These are phyloP conservation scores for Hericium alpestre DNA, from an alignment of 768 basidiomycete genomes.

Conservation along the genomic window DNA sequence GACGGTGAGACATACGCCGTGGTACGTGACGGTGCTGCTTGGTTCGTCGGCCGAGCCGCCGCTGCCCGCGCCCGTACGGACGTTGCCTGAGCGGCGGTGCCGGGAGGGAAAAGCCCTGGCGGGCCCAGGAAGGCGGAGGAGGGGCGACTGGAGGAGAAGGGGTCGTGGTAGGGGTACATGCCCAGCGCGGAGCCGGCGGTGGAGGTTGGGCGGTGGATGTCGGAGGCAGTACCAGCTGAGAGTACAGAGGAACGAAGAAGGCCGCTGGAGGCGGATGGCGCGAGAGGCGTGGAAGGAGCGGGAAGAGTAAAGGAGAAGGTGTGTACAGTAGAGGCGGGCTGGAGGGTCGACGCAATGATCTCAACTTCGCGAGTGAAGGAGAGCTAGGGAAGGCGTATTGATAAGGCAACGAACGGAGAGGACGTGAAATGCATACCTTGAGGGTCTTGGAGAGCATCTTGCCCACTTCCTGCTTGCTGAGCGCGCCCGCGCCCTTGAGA, in stretches of 20 bases:
- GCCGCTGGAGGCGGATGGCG: slow-evolving; percentile 63
- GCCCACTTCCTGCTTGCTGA: slow-evolving; percentile 77
- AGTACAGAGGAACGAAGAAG: slow-evolving; percentile 68
- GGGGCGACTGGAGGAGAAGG: slow-evolving; percentile 55
- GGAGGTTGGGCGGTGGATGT: slow-evolving; percentile 31
- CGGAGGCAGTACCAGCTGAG: slow-evolving; percentile 31
- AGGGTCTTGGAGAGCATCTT: slow-evolving; percentile 88
- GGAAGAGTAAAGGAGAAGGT: slow-evolving; percentile 84
- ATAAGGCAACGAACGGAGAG: background rate
- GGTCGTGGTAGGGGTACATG: slow-evolving; percentile 71
- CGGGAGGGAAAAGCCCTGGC: slow-evolving; percentile 44
- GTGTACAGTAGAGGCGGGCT: slow-evolving; percentile 87
- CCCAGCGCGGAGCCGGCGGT: slow-evolving; percentile 41
- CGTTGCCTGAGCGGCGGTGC: slow-evolving; percentile 12
- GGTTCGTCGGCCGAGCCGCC: slow-evolving; percentile 6
- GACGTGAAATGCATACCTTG: slow-evolving; percentile 44
- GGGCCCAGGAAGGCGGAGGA: slow-evolving; percentile 76
- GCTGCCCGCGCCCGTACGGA: slow-evolving; percentile 5
- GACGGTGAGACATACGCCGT: slow-evolving; percentile 88
- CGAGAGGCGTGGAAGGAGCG: slow-evolving; percentile 63
- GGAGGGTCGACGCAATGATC: slow-evolving; percentile 88
- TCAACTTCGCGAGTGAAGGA: slow-evolving; percentile 89
- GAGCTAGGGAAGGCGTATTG: slow-evolving; percentile 36
- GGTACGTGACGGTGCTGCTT: slow-evolving; percentile 56
- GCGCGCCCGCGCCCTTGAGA: slow-evolving; percentile 67